A percentile compares a stretch with the other conserved stretches of the same genome.
phyloP scores from a whole-genome alignment of 176 grass and related monocot genomes.

The Raddia distichophylla region DNA sequence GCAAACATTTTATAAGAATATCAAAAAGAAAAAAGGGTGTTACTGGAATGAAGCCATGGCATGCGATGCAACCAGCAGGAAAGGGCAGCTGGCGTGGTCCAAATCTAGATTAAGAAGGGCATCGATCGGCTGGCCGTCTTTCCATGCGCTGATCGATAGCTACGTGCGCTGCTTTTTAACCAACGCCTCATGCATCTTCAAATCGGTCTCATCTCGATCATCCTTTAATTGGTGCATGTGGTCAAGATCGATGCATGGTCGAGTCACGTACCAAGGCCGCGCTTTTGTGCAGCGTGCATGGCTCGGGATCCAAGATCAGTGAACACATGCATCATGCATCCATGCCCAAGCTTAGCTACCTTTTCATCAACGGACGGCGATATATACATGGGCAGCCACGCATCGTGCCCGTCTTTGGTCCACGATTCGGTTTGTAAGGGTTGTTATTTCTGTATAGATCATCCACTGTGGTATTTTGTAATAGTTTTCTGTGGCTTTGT shows the following conservation, averaged over 20 bases:
- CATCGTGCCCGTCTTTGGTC: no score
- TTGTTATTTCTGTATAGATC: no score
- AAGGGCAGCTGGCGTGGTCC: neutral
- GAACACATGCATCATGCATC: neutral
- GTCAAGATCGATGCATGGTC: neutral
- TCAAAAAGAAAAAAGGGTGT: no score
- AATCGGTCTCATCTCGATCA: neutral
- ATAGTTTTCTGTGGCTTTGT: no score
- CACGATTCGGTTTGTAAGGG: no score
- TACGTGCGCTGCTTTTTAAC: neutral
- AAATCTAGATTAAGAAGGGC: neutral
- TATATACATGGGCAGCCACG: no score
- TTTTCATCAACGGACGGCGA: neutral
- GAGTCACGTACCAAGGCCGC: neutral
- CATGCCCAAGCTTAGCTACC: neutral
- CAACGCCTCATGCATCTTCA: neutral
- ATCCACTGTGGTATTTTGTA: no score
- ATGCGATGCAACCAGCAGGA: no score
- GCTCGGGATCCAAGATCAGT: conserved; percentile 18
- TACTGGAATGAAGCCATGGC: no score
- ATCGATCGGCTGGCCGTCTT: neutral
- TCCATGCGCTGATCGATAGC: neutral
- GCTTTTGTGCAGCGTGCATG: neutral
- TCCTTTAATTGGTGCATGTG: neutral
- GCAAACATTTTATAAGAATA: no score